These are phyloP conservation scores for Geosmithia flava DNA, from an alignment of 2,329 filamentous ascomycete genomes.

Conservation along the genomic window DNA sequence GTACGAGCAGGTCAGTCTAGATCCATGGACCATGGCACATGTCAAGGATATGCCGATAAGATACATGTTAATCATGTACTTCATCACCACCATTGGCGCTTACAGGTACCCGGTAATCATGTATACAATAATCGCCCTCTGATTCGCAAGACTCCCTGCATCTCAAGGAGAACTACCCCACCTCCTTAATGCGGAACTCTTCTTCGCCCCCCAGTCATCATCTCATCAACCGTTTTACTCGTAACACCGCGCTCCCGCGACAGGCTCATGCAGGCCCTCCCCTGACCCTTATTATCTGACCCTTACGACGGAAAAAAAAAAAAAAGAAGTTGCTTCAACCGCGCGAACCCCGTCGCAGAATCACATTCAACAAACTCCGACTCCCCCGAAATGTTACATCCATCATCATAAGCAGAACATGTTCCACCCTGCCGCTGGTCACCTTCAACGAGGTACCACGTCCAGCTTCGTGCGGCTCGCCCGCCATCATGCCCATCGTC, in stretches of 20 bases:
- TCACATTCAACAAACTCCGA: neutral
- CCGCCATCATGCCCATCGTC: conserved; percentile 30
- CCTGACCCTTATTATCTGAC: neutral
- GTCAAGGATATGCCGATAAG: neutral
- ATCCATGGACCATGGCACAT: too few relatives aligned
- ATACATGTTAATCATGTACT: neutral
- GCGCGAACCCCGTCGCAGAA: neutral
- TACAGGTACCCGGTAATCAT: neutral
- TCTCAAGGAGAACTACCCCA: neutral
- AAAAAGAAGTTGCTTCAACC: too few relatives aligned
- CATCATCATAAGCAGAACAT: conserved; percentile 12
- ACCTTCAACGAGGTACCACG: conserved; percentile 25
- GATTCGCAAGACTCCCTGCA: neutral
- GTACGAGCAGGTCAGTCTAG: too few relatives aligned
- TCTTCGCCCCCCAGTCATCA: neutral
- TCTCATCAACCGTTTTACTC: neutral
- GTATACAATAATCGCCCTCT: neutral
- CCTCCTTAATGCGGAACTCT: neutral
- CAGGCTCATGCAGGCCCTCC: neutral
- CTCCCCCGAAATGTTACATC: conserved; percentile 10
- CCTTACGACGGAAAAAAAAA: neutral
- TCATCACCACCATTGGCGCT: too few relatives aligned
- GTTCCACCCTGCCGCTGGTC: conserved; percentile 18
- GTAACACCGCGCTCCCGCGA: neutral
- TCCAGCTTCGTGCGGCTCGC: conserved; percentile 38